Evolutionary conservation across 1,139 yeast genomes (phyloP), one percentile per base, ranked within the genome.

Genomic region (Protomyces macrosporus): DNA sequence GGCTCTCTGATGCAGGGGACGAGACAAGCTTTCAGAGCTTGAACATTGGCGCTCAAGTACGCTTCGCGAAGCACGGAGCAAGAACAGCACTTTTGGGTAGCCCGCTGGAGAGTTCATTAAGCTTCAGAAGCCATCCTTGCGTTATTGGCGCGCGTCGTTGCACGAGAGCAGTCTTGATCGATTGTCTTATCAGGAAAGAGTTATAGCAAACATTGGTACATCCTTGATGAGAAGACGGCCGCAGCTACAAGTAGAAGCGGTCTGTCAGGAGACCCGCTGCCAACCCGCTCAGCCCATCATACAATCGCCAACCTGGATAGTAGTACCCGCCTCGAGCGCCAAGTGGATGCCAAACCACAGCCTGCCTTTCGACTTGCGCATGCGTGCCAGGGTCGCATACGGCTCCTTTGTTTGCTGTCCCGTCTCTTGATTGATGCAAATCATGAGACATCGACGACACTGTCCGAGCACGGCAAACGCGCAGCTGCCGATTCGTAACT

Each of bases 401-500:
- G 62, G 62, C 16, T 58, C 62, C 3, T 10, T 32, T 6, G 36
- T 32, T 16, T 32, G 37, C 39, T 16, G 50, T 34, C 62, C 62
- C 7, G 55, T 58, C 12, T 51, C 33, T 34, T 58, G 62, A 51
- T 58, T 30, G 34, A 58, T 51, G 40, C 62, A 58, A 6, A 58
- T 52, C 62, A 58, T 58, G 6, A 45, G 55, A 32, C 62, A 58
- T 6, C 62, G 36, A 9, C 62, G 50, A 37, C 62, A 58, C 7
- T n/a, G 36, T 7, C 62, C 62, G 16, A 52, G 55, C 7, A 58
- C 56, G 23, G 42, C 40, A 34, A 58, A 58, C 5, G 7, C 12
- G 42, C 52, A 40, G 35, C 51, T 40, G n/a, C 55, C 55, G 10
- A 58, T 6, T 3, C 10, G 32, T 34, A 58, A 2, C 6, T 37